phyloP scores from a whole-genome alignment of 2,329 filamentous ascomycete species.

The Xylaria sp. region DNA sequence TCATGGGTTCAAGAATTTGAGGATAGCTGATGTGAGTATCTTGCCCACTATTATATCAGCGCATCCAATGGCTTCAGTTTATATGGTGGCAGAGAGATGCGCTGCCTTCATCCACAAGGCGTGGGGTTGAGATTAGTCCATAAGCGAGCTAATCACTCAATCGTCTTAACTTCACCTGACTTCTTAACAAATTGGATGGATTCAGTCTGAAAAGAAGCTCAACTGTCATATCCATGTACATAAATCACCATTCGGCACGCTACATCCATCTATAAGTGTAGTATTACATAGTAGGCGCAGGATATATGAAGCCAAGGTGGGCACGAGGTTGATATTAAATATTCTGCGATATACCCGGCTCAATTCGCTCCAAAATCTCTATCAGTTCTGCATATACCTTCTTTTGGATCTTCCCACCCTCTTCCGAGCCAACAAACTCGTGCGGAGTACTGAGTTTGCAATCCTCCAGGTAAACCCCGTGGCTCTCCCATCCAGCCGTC shows the following conservation, averaged over 20 bases:
- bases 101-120: not conserved
- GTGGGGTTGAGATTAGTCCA: no score
- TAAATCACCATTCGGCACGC: no score
- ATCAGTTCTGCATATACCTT: slow-evolving; percentile 49
- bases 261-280: no score
- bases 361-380: slow-evolving; percentile 44
- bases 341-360: slow-evolving; percentile 38
- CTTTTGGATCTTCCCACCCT: slow-evolving; percentile 41
- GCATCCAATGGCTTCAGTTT: not conserved
- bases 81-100: not conserved
- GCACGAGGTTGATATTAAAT: no score
- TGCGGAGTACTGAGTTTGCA: slow-evolving; percentile 35
- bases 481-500: slow-evolving; percentile 42
- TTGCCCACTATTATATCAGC: not conserved
- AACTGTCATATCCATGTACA: no score
- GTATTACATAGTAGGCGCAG: no score
- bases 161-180: no score
- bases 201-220: no score
- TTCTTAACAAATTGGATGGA: no score
- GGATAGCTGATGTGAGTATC: not conserved
- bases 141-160: no score
- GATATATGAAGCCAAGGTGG: no score
- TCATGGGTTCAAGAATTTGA: not conserved
- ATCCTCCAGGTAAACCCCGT: slow-evolving; percentile 51
- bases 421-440: slow-evolving; percentile 42